Base-by-base conservation (phyloP, 352 stramenopile species). In the Thalassiosira hispida region DNA sequence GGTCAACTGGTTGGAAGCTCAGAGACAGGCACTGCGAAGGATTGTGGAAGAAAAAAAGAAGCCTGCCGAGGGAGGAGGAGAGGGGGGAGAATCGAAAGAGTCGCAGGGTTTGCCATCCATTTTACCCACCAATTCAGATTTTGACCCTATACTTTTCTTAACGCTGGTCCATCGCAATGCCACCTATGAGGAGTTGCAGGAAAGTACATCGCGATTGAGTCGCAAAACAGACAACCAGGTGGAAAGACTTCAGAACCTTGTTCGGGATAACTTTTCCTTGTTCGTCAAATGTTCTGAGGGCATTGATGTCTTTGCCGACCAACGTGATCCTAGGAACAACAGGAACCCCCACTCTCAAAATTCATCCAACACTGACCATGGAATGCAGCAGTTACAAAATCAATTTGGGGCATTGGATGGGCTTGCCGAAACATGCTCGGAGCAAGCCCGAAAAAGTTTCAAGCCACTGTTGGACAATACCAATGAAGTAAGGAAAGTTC, bases 391-490 rank as follows among this genome's bases (percentile, higher is more conserved):
- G 53, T 56, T 91, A 12, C 70, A 89, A 18, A 80, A 84, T 75
- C 66, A 81, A 22, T 85, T 93, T 20, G 78, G 81, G 59, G 85
- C 77, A 31, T 73, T 93, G 20, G 87, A 94, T 60, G 69, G 62
- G 25, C 68, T 94, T 44, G 78, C 88, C 0, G 73, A 91, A 59
- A 84, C 74, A 2, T 90, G 79, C 51, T 81, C 81, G 1, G 77
- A 91, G 64, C 86, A 93, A 60, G 87, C 90, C n/a, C 81, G 87
- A 51, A 93, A 92, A 49, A 88, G 77, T 56, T 94, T 94, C 64
- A 92, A 91, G 57, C 87, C 90, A 27, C 61, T 94, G 9, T 70
- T 94, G 46, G 90, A 94, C 65, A 94, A 94, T 67, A 90, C 90
- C n/a, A 91, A 83, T 64, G 87, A 94, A 67, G 90, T 94, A 46